phyloP scores from a whole-genome alignment of 148 eudicot species.

The Vaccinium myrtillus region DNA sequence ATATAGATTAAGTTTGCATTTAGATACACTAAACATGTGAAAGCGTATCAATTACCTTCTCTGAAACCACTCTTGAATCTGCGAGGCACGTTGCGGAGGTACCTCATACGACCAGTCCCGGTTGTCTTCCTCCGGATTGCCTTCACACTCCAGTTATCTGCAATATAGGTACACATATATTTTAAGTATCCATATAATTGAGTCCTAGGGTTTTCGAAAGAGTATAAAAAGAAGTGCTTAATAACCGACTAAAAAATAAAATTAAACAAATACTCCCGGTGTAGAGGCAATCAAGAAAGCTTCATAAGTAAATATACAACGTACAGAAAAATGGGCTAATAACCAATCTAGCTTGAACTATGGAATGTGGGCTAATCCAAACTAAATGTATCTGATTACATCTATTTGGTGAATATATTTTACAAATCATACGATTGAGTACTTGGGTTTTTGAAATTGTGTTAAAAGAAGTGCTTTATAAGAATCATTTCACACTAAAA shows the following conservation, averaged over 20 bases:
- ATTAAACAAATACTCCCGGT: background rate
- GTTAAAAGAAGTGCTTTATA: background rate
- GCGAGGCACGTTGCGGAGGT: constrained; percentile 84
- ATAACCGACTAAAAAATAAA: background rate
- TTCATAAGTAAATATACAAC: background rate
- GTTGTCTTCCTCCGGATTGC: constrained; percentile 96
- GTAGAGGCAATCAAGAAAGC: background rate
- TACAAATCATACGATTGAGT: background rate
- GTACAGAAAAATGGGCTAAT: too few species aligned
- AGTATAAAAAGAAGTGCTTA: background rate
- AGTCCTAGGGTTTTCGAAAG: background rate
- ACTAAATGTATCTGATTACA: background rate
- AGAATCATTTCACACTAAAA: background rate
- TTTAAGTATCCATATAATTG: background rate
- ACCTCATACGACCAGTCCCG: constrained; percentile 95
- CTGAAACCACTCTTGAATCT: constrained; percentile 88
- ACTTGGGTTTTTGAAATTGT: background rate
- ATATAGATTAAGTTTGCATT: too few species aligned
- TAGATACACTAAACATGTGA: background rate
- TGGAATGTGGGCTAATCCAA: too few species aligned
- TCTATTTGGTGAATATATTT: background rate
- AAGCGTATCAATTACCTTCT: constrained; percentile 51
- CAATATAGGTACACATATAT: background rate
- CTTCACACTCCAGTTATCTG: constrained; percentile 96
- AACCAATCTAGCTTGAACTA: too few species aligned